A percentile compares a stretch with the other conserved stretches of the same genome.
Conservation (phyloP, 2,329 filamentous ascomycete genomes). For the Torrubiella hemipterigena region DNA sequence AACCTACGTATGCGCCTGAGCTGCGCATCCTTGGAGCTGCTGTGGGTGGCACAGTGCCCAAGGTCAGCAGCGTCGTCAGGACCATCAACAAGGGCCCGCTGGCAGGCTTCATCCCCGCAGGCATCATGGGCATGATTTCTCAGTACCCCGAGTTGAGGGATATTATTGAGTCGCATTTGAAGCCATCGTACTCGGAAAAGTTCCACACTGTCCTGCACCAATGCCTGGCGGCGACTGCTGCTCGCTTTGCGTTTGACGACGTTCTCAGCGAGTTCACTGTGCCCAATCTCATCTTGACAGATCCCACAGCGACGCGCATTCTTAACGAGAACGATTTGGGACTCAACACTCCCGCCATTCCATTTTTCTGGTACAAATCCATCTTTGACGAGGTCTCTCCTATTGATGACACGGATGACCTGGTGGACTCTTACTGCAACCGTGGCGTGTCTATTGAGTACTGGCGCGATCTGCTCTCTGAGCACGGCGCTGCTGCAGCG, state of each 20-base stretch:
- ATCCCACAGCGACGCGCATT: not conserved
- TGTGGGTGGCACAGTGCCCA: slow-evolving; percentile 1
- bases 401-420: not conserved
- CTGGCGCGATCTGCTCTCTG: slow-evolving; percentile 2
- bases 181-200: slow-evolving; percentile 11
- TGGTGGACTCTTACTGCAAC: slow-evolving; percentile 3
- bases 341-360: slow-evolving; percentile 2
- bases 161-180: not conserved
- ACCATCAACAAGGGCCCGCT: slow-evolving; percentile 2
- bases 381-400: slow-evolving; percentile 2
- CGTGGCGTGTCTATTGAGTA: slow-evolving; percentile 3
- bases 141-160: slow-evolving; percentile 2
- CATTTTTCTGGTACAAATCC: slow-evolving; percentile 5
- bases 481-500: slow-evolving; percentile 1
- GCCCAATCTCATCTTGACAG: not conserved
- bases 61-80: not conserved
- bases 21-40: slow-evolving; percentile 1
- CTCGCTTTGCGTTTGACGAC: not conserved
- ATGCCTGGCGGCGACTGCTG: slow-evolving; percentile 7
- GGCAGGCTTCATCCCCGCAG: slow-evolving; percentile 3
- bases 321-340: slow-evolving; percentile 1
- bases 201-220: slow-evolving; percentile 11
- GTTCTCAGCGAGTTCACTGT: slow-evolving; percentile 4
- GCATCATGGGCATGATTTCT: slow-evolving; percentile 1
- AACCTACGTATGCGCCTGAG: slow-evolving; percentile 3